Evolutionary conservation across 371 early-diverging fungal genomes (phyloP).

Genomic region (Umbelopsis sp.): DNA sequence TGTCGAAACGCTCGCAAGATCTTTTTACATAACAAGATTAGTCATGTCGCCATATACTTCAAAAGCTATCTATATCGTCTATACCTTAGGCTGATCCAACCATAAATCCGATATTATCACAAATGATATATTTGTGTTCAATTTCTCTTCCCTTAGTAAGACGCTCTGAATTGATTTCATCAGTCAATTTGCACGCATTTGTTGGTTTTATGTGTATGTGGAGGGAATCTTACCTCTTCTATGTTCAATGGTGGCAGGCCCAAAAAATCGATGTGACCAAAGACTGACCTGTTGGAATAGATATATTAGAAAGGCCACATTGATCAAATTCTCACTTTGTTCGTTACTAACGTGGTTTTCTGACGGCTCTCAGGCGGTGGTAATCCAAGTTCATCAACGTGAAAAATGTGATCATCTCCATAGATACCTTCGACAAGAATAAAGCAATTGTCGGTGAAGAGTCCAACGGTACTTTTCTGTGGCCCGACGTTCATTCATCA

Average conservation of each 20-base stretch:
- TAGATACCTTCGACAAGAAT: conserved; percentile 82
- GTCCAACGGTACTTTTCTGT: conserved; percentile 62
- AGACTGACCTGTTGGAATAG: conserved; percentile 33
- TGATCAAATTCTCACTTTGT: neutral
- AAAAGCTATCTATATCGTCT: conserved; percentile 19
- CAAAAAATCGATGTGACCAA: conserved; percentile 62
- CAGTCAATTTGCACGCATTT: neutral
- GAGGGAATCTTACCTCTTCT: conserved; percentile 41
- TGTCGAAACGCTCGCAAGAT: conserved; percentile 58
- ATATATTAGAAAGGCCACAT: neutral
- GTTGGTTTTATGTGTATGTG: neutral
- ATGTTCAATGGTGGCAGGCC: conserved; percentile 54
- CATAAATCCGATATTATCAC: conserved; percentile 85
- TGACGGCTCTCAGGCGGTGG: conserved; percentile 78
- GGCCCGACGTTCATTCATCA: neutral
- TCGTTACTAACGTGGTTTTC: conserved; percentile 56
- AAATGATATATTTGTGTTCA: conserved; percentile 64
- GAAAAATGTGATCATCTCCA: conserved; percentile 71
- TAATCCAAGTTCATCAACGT: conserved; percentile 69
- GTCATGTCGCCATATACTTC: neutral
- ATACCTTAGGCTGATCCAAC: conserved; percentile 81
- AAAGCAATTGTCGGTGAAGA: conserved; percentile 85
- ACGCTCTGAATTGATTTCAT: conserved; percentile 22
- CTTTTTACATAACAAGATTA: conserved; percentile 22
- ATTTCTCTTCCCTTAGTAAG: conserved; percentile 48